Percentiles rank a stretch among this genome's conserved stretches.
phyloP scores from a whole-genome alignment of 2,329 filamentous ascomycete species.

The Talaromyces sp. region DNA sequence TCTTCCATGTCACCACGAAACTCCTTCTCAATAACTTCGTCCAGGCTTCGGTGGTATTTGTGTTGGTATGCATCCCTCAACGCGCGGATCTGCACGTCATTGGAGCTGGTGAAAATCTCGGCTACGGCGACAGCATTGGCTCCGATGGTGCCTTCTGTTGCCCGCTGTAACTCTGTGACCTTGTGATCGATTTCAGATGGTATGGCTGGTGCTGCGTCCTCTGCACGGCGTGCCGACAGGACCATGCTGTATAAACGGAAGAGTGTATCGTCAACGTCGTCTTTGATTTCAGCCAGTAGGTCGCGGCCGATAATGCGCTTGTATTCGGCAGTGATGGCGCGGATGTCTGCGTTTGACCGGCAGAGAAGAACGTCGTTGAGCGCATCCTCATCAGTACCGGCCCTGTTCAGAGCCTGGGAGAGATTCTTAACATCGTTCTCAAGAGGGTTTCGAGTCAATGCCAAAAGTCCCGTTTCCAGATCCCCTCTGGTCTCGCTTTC shows the following conservation, averaged over 20 bases:
- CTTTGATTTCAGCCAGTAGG: constrained; percentile 67
- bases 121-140: constrained; percentile 55
- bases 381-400: constrained; percentile 79
- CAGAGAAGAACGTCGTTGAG: constrained; percentile 82
- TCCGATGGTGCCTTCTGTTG: constrained; percentile 62
- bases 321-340: constrained; percentile 78
- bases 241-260: constrained; percentile 81
- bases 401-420: constrained; percentile 66
- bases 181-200: constrained; percentile 71
- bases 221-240: constrained; percentile 65
- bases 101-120: constrained; percentile 68
- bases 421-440: constrained; percentile 68
- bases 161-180: constrained; percentile 68
- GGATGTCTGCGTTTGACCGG: constrained; percentile 80
- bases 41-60: constrained; percentile 65
- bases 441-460: constrained; percentile 73
- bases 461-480: constrained; percentile 67
- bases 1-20: constrained; percentile 92
- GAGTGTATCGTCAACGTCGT: constrained; percentile 80
- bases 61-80: constrained; percentile 70
- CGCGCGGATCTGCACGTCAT: constrained; percentile 76
- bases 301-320: constrained; percentile 59
- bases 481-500: constrained; percentile 70
- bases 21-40: constrained; percentile 69
- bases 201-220: constrained; percentile 70